Evolutionary conservation across 148 eudicot species (phyloP).

Genomic region (Cornus kousa): DNA sequence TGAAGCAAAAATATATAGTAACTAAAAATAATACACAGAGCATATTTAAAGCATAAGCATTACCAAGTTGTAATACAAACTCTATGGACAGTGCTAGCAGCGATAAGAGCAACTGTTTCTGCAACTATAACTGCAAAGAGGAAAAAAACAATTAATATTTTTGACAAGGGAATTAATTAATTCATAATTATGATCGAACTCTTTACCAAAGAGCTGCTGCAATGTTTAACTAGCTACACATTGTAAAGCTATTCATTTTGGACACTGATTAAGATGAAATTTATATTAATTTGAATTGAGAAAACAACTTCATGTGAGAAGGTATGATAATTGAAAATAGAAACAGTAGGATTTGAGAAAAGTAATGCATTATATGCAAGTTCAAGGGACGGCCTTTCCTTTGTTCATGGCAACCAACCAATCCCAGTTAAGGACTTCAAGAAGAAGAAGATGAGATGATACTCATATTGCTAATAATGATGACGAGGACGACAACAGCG

Average conservation of each 20-base stretch:
- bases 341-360: not conserved
- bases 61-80: constrained; percentile 95
- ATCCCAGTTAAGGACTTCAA: not conserved
- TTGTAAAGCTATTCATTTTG: not conserved
- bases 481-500: not conserved
- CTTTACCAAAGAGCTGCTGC: not conserved
- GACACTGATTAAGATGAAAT: not conserved
- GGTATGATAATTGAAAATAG: not conserved
- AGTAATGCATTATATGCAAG: not conserved
- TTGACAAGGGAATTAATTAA: not conserved
- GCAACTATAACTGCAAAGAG: constrained; percentile 64
- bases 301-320: not conserved
- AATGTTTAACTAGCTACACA: not conserved
- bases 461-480: too few species aligned
- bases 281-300: not conserved
- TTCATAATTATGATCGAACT: not conserved
- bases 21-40: not conserved
- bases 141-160: not conserved
- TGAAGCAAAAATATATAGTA: not conserved
- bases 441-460: not conserved
- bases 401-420: not conserved
- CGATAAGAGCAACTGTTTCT: constrained; percentile 71
- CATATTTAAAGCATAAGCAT: constrained; percentile 1
- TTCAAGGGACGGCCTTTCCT: not conserved
- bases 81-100: constrained; percentile 82